Percentiles rank a stretch among this genome's conserved stretches.
These are phyloP conservation scores for Aspergillus unguis DNA, from an alignment of 2,329 filamentous ascomycete species.

Conservation along the genomic window DNA sequence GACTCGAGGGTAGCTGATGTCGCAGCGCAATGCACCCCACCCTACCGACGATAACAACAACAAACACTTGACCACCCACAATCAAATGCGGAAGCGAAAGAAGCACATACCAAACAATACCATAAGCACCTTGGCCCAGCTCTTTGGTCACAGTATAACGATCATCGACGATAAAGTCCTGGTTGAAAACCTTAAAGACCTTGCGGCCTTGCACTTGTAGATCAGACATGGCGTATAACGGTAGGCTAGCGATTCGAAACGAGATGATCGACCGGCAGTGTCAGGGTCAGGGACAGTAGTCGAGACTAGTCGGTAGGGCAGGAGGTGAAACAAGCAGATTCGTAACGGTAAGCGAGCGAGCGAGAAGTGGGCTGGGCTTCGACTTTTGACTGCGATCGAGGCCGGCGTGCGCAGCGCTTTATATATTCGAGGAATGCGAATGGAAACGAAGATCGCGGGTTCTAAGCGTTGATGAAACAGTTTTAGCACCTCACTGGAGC, in stretches of 20 bases:
- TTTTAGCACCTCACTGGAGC: conserved; percentile 6
- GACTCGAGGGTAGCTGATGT: not conserved
- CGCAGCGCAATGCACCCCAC: not conserved
- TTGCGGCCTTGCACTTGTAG: conserved; percentile 69
- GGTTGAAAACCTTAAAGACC: conserved; percentile 99
- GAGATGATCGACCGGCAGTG: conserved; percentile 10
- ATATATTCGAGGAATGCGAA: not conserved
- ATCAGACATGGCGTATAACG: conserved; percentile 52
- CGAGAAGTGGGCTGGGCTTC: conserved; percentile 1
- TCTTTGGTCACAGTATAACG: conserved; percentile 99
- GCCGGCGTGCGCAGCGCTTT: no score
- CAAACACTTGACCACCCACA: not conserved
- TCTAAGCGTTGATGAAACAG: not conserved
- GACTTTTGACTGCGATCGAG: not conserved
- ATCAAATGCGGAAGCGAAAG: conserved; percentile 1
- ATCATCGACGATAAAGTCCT: conserved; percentile 98
- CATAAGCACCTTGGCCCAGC: conserved; percentile 95
- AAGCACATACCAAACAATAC: conserved; percentile 83
- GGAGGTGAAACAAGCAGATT: conserved; percentile 2
- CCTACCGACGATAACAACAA: not conserved
- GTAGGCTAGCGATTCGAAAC: conserved; percentile 3
- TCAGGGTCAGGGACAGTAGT: no score
- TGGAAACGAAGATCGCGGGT: not conserved
- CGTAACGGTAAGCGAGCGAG: conserved; percentile 4
- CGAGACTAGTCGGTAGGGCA: not conserved